Base-by-base conservation (phyloP, 352 stramenopile genomes). In the Globisporangium nodosum region DNA sequence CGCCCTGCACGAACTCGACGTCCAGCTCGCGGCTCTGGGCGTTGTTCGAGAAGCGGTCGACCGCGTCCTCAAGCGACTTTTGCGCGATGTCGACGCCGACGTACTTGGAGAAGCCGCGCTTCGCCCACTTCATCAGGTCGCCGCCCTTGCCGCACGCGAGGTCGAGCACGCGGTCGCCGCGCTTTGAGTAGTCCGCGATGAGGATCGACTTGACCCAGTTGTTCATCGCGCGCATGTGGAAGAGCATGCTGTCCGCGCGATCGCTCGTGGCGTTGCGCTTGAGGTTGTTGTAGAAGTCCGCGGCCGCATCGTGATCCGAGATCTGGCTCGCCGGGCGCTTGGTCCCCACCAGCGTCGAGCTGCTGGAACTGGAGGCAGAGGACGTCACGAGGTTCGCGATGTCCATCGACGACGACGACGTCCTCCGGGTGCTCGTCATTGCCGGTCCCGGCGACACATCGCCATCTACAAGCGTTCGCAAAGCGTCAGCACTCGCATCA, bases 121-220 rank as follows among this genome's bases (percentile, higher is more conserved):
- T 89, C 35, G 79, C 85, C 94, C 96, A 99, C 74, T 99, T 99
- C 69, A 88, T 92, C 24, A 99, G 78, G 71, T 99, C 97, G 33
- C 97, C 97, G 58, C 97, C 97, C 68, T 99, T 99, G 18, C 97
- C 97, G 68, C 97, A 99, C 5, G 96, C 97, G 31, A 99, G 85
- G 69, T 99, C 97, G 54, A 99, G 70, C 31, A 99, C 89, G 27
- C 85, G 71, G 30, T 99, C 76, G 47, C 89, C 81, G 13, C 71
- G 81, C 56, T 81, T 71, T 12, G 82, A 86, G 58, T 75, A 89
- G 61, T 98, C 92, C 60, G 88, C 87, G 65, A 98, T 98, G 64
- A 98, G 81, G 16, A 96, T 96, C 18, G 92, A 94, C 70, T 99
- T 99, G 37, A 99, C 92, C 96, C 96, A 99, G 70, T 98, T 98